Conservation (phyloP, 805 yeast species). For the Scheffersomyces stipitis region DNA sequence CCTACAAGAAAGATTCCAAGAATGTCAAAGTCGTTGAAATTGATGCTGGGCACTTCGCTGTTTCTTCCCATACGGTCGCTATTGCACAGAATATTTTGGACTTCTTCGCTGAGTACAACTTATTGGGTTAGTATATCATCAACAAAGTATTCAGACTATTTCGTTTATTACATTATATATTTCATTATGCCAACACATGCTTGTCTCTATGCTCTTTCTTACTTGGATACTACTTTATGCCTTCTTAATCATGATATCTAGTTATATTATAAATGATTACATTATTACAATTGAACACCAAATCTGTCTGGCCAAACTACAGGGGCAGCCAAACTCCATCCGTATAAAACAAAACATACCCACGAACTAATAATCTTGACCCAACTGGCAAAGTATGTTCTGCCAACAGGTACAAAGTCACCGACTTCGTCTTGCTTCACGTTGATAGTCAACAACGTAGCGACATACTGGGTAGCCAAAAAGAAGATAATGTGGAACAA, state of each 20-base stretch:
- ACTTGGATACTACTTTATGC: too few species aligned
- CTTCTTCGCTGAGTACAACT: slow-evolving; percentile 10
- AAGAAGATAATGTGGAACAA: slow-evolving; percentile 90
- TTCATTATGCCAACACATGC: too few species aligned
- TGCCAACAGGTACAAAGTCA: slow-evolving; percentile 93
- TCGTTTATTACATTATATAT: too few species aligned
- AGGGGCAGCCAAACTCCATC: slow-evolving; percentile 93
- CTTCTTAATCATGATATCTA: too few species aligned
- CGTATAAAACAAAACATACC: slow-evolving; percentile 82
- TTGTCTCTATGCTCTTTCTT: too few species aligned
- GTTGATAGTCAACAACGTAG: slow-evolving; percentile 87
- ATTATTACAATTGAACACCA: slow-evolving; percentile 28
- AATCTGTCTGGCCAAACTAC: slow-evolving; percentile 88
- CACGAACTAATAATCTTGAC: slow-evolving; percentile 89
- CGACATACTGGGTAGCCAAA: slow-evolving; percentile 95
- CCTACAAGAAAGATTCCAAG: slow-evolving; percentile 31
- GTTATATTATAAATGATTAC: neutral
- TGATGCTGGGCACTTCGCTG: slow-evolving; percentile 42
- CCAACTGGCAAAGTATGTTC: slow-evolving; percentile 95
- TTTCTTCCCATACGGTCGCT: slow-evolving; percentile 24
- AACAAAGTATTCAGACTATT: neutral
- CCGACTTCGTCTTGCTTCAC: slow-evolving; percentile 82
- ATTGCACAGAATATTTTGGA: slow-evolving; percentile 29
- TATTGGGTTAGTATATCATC: neutral
- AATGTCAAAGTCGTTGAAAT: slow-evolving; percentile 24